Conservation (phyloP, 805 yeast species). For the Barnettozyma siamensis region DNA sequence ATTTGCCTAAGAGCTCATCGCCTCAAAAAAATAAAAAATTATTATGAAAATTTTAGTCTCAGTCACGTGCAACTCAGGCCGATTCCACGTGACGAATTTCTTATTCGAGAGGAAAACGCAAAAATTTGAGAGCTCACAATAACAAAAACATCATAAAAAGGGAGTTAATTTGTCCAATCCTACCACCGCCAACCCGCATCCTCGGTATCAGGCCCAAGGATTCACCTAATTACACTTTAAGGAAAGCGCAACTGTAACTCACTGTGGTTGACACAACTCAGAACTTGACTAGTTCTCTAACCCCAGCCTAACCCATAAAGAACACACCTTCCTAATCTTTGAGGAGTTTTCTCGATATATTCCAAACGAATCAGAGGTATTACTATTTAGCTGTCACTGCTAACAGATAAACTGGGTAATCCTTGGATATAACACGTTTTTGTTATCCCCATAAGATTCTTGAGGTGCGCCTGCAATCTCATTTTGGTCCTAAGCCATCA, state of each 20-base stretch:
- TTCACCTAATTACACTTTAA: too few relatives aligned
- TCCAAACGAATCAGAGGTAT: neutral
- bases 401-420: too few relatives aligned
- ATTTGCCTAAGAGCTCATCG: constrained; percentile 20
- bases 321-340: too few relatives aligned
- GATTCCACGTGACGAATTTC: neutral
- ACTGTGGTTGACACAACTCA: too few relatives aligned
- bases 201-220: too few relatives aligned
- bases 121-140: constrained; percentile 8
- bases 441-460: neutral
- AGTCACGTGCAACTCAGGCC: neutral
- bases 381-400: too few relatives aligned
- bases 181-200: neutral
- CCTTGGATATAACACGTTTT: neutral
- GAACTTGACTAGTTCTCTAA: too few relatives aligned
- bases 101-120: constrained; percentile 1
- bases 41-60: neutral
- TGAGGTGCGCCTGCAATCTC: too few relatives aligned
- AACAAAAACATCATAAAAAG: constrained; percentile 1
- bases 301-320: neutral
- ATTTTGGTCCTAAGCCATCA: too few relatives aligned
- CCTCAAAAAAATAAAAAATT: constrained; percentile 10
- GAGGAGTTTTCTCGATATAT: too few relatives aligned
- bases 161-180: neutral
- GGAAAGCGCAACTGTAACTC: too few relatives aligned